Conservation (phyloP, 805 yeast species). For the Yamadazyma paraphyllophila region DNA sequence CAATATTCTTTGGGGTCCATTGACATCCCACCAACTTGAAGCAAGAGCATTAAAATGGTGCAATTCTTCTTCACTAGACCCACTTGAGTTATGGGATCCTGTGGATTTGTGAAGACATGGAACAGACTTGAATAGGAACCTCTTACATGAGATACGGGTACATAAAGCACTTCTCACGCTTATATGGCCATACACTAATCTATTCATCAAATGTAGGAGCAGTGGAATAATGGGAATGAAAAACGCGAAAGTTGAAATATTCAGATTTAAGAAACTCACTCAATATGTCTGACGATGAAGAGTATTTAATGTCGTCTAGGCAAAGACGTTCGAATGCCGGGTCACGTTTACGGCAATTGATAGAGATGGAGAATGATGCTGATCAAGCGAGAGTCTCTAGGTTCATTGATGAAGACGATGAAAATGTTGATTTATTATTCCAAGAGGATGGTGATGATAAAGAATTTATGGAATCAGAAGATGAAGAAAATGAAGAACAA, state of each 20-base stretch:
- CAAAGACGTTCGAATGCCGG: slow-evolving; percentile 88
- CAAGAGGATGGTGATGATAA: slow-evolving; percentile 46
- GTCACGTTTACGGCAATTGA: slow-evolving; percentile 66
- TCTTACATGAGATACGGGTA: background rate
- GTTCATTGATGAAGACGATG: slow-evolving; percentile 62
- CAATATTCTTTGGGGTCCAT: slow-evolving; percentile 88
- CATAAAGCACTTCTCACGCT: background rate
- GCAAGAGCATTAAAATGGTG: slow-evolving; percentile 85
- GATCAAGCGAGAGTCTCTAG: slow-evolving; percentile 21
- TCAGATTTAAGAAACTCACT: too few species aligned
- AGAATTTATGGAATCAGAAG: slow-evolving; percentile 30
- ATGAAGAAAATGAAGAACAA: slow-evolving; percentile 18
- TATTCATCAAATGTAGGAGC: background rate
- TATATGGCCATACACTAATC: background rate
- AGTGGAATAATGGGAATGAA: background rate
- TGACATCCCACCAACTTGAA: slow-evolving; percentile 96
- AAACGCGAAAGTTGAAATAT: slow-evolving; percentile 1
- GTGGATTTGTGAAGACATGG: background rate
- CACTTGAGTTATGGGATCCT: slow-evolving; percentile 18
- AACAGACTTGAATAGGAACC: background rate
- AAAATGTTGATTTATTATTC: slow-evolving; percentile 67
- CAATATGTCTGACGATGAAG: slow-evolving; percentile 20
- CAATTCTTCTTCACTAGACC: slow-evolving; percentile 62
- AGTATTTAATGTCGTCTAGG: slow-evolving; percentile 65
- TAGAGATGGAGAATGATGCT: slow-evolving; percentile 66